Base-by-base conservation (phyloP, 2,329 filamentous ascomycete species). In the Ophiobolus disseminans region DNA sequence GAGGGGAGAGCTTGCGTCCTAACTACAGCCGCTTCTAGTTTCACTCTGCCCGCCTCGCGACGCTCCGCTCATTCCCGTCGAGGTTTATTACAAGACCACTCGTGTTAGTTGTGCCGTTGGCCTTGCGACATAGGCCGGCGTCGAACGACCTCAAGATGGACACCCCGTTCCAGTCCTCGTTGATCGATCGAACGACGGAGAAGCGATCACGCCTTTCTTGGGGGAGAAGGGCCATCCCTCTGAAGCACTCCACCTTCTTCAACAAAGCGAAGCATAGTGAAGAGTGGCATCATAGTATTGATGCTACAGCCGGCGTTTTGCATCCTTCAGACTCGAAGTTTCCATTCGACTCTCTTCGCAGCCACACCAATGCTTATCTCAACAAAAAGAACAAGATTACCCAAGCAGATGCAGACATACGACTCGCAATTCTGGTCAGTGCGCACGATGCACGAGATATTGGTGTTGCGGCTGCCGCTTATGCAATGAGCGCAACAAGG, bases 361-460 rank as follows among this genome's bases (percentile, higher is more conserved):
- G 56, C 8, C 57, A 66, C 44, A 70, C 65, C 14, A 64, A 69
- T 19, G 21, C 23, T 1, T 72, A 70, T 37, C 50, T 71, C 13
- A 65, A 62, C 45, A 70, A 62, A 38, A 70, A 71, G 40, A 63
- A 63, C 21, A 71, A 66, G 19, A 48, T 63, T 11, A 60, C 36
- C 5, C 62, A 63, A 38, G 39, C 41, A 16, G 63, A 69, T 20
- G 38, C 45, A 4, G 64, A 69, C 37, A 45, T 59, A 14, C 53
- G 59, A 13, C 49, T 70, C 10, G 42, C 51, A 2, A 45, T 53
- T 8, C 40, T 70, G 23, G 58, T 71, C 17, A 46, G 62, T 11
- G 45, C 45, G 3, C 58, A 60, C 10, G 50, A 57, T 20, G 40
- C 40, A 10, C 60, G 50, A 52, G 66, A 70, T 31, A 45, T 70